Evolutionary conservation across 1,284 basidiomycete species (phyloP).

Genomic region (Heterobasidion occidentale): DNA sequence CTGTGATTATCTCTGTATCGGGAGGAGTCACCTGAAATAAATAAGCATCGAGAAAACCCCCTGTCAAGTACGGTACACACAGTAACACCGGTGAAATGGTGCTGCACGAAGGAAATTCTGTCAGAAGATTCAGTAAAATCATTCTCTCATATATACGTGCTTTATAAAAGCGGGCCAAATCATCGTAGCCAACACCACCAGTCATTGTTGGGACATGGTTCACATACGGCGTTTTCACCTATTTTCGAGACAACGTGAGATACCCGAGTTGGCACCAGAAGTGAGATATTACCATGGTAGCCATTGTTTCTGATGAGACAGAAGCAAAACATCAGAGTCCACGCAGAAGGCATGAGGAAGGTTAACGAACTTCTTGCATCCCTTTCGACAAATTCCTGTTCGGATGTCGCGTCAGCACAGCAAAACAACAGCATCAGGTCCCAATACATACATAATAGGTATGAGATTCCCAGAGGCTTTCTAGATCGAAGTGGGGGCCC

Average conservation of each 20-base stretch:
- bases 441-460: slow-evolving; percentile 27
- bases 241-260: neutral
- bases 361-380: slow-evolving; percentile 27
- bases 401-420: neutral
- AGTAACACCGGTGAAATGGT: slow-evolving; percentile 33
- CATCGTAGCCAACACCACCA: slow-evolving; percentile 32
- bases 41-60: neutral
- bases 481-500: slow-evolving; percentile 35
- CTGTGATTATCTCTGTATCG: slow-evolving; percentile 31
- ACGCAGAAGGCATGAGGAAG: neutral
- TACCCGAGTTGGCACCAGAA: neutral
- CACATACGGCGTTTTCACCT: slow-evolving; percentile 41
- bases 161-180: slow-evolving; percentile 38
- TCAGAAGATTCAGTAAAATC: neutral
- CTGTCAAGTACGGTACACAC: slow-evolving; percentile 7
- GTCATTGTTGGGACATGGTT: slow-evolving; percentile 41
- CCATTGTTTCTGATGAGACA: slow-evolving; percentile 30
- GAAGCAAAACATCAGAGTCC: too few species aligned
- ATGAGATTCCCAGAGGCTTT: slow-evolving; percentile 37
- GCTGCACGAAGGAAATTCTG: slow-evolving; percentile 14
- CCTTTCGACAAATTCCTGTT: slow-evolving; percentile 34
- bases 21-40: slow-evolving; percentile 29
- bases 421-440: neutral
- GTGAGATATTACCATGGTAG: slow-evolving; percentile 28
- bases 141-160: slow-evolving; percentile 9